These are phyloP conservation scores for Aspergillus costaricaensis DNA, from an alignment of 2,329 filamentous ascomycete species.

Conservation along the genomic window DNA sequence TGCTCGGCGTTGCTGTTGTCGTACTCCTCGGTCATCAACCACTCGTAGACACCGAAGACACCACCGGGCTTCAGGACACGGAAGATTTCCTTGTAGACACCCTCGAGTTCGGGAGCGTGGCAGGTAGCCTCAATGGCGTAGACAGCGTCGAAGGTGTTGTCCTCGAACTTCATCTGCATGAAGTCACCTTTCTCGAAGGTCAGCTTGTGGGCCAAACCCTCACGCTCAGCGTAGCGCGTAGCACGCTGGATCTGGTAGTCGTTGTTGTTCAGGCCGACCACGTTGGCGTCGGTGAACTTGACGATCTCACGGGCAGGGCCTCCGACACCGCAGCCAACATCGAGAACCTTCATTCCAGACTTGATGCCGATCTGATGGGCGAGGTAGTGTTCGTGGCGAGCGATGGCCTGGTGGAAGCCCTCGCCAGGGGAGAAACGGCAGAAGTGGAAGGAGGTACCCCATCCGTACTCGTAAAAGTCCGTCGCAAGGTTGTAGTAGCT, in stretches of 20 bases:
- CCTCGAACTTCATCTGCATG: conserved; percentile 97
- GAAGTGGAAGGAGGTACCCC: conserved; percentile 97
- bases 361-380: conserved; percentile 84
- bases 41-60: conserved; percentile 96
- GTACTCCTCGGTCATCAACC: conserved; percentile 97
- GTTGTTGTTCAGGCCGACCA: conserved; percentile 97
- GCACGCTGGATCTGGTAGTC: conserved; percentile 98
- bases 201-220: conserved; percentile 77
- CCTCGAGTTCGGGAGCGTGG: conserved; percentile 86
- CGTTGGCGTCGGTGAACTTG: conserved; percentile 87
- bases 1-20: conserved; percentile 85
- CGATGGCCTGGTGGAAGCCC: conserved; percentile 85
- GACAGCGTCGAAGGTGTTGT: conserved; percentile 89
- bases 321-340: conserved; percentile 96
- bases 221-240: conserved; percentile 78
- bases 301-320: conserved; percentile 94
- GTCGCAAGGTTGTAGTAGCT: conserved; percentile 98
- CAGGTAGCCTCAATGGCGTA: conserved; percentile 98
- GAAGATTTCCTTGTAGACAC: conserved; percentile 93
- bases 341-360: conserved; percentile 84
- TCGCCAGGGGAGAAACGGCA: conserved; percentile 88
- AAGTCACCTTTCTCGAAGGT: conserved; percentile 94
- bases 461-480: conserved; percentile 94
- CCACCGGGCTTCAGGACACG: conserved; percentile 94
- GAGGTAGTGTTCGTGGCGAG: conserved; percentile 96